phyloP scores from a whole-genome alignment of 2,329 filamentous ascomycete species.

The Cadophora gregata region DNA sequence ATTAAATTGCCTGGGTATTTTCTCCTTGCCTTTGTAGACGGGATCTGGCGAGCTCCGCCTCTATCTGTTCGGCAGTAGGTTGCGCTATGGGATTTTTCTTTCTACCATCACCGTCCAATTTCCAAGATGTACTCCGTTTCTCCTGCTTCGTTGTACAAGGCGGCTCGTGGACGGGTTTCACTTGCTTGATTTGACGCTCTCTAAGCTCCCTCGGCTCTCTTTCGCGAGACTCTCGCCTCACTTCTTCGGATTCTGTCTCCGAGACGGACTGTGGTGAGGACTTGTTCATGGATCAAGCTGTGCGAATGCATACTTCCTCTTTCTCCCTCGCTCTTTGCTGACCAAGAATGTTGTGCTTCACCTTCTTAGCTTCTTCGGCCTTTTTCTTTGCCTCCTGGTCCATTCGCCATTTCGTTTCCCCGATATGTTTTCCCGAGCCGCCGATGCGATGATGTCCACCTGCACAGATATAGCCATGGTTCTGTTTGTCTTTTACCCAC shows the following conservation, averaged over 20 bases:
- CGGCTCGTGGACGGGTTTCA: not conserved
- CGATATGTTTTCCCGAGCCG: not conserved
- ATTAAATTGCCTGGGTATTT: not conserved
- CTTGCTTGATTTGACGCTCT: not conserved
- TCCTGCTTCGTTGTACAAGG: not conserved
- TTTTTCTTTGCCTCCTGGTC: not conserved
- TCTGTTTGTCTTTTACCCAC: not conserved
- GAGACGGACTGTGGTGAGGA: too few species aligned
- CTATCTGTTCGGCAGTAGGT: not conserved
- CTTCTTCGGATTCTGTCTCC: not conserved
- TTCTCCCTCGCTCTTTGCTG: not conserved
- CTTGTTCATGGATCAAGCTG: not conserved
- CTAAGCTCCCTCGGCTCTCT: not conserved
- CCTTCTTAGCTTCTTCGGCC: too few species aligned
- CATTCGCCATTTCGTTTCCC: not conserved
- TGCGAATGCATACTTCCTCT: not conserved
- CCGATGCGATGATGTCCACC: not conserved
- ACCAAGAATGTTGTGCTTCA: too few species aligned
- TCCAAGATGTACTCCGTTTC: not conserved
- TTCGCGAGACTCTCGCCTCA: not conserved
- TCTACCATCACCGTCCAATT: not conserved
- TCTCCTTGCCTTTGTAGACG: constrained; percentile 2
- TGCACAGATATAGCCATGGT: not conserved
- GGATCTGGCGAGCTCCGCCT: not conserved
- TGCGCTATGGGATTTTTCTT: not conserved